Conservation (phyloP, 768 basidiomycete species). For the Dioszegia crocea region DNA sequence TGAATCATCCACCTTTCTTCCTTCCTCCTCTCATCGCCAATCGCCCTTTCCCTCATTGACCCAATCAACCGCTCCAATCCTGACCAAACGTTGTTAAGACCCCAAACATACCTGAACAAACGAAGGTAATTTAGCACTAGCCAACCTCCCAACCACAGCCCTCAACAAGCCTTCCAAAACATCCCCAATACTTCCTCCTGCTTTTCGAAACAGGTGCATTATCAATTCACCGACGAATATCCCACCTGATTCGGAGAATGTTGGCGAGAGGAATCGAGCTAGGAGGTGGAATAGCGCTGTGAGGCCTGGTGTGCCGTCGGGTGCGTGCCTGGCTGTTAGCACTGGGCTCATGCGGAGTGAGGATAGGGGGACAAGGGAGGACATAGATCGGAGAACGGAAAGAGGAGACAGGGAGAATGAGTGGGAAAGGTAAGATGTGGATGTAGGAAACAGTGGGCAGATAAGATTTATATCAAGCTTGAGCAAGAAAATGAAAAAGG, state of each 20-base stretch:
- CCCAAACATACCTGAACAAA: conserved; percentile 69
- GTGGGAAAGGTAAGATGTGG: no score
- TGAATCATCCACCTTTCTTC: no score
- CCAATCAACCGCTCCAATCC: no score
- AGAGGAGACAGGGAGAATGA: no score
- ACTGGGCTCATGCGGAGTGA: not conserved
- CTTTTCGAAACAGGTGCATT: conserved; percentile 81
- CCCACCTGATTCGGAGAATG: conserved; percentile 84
- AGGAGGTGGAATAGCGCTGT: conserved; percentile 70
- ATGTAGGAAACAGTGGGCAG: no score
- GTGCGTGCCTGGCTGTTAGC: conserved; percentile 52
- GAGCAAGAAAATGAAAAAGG: not conserved
- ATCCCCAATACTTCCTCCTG: conserved; percentile 72
- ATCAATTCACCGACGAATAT: conserved; percentile 91
- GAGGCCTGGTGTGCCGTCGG: conserved; percentile 67
- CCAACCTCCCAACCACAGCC: conserved; percentile 76
- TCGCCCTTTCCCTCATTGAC: no score
- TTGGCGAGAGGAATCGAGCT: conserved; percentile 66
- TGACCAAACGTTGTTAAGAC: not conserved
- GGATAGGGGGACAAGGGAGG: not conserved
- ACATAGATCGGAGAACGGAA: no score
- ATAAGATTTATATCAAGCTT: no score
- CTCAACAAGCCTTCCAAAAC: conserved; percentile 81
- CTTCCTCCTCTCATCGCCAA: no score
- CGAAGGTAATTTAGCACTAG: conserved; percentile 78